These are phyloP conservation scores for Epichloe elymi DNA, from an alignment of 2,329 filamentous ascomycete species.

Conservation along the genomic window DNA sequence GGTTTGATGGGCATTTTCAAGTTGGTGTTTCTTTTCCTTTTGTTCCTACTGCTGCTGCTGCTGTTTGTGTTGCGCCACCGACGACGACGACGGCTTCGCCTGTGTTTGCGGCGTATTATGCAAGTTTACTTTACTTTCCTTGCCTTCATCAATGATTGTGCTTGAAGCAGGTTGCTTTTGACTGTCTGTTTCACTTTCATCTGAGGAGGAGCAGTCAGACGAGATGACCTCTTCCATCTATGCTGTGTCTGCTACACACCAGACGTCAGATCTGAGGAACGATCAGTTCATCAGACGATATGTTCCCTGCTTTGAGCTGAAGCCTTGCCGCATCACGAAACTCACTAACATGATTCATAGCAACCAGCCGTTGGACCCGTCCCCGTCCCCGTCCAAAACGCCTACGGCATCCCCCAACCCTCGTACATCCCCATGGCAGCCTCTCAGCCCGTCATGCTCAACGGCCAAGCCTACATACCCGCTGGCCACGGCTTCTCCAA, in stretches of 20 bases:
- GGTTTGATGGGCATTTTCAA: conserved; percentile 29
- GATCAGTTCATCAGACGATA: background rate
- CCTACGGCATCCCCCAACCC: conserved; percentile 20
- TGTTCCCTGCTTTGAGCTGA: too few species aligned
- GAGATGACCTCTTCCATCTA: background rate
- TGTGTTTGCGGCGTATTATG: conserved; percentile 24
- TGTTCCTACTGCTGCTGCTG: conserved; percentile 14
- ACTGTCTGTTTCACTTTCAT: background rate
- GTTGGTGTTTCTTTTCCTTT: conserved; percentile 16
- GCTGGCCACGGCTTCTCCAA: conserved; percentile 11
- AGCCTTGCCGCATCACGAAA: background rate
- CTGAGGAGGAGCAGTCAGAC: background rate
- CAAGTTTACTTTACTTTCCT: conserved; percentile 19
- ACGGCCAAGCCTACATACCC: conserved; percentile 14
- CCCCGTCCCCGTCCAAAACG: conserved; percentile 16
- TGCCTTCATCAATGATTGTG: conserved; percentile 5
- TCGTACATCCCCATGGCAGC: conserved; percentile 7
- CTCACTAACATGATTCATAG: conserved; percentile 12
- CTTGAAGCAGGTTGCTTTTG: background rate
- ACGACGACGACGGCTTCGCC: conserved; percentile 17
- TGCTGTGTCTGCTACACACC: background rate
- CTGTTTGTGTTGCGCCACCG: conserved; percentile 10
- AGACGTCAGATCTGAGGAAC: background rate
- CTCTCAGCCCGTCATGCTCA: conserved; percentile 21
- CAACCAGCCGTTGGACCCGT: conserved; percentile 18